Evolutionary conservation across 768 basidiomycete genomes (phyloP).

Genomic region (Boletellus ananas): DNA sequence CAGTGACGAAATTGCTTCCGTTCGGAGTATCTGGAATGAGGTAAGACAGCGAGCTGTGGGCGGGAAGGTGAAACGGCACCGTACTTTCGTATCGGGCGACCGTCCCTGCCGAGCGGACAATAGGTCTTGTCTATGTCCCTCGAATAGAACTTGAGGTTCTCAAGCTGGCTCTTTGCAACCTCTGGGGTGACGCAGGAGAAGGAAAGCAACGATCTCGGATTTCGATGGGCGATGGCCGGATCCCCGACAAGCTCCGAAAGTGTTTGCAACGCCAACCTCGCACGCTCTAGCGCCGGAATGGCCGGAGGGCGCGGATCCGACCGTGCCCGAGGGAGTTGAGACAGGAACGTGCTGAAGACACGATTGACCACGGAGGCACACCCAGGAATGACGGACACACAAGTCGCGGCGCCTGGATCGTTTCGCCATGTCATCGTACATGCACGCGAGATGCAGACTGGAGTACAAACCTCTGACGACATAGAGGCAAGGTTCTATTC

Average conservation of each 20-base stretch:
- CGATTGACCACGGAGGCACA: conserved; percentile 62
- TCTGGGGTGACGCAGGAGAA: conserved; percentile 62
- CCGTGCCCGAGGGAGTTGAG: conserved; percentile 45
- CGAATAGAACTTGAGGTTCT: conserved; percentile 44
- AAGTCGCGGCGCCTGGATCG: conserved; percentile 48
- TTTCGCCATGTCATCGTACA: neutral
- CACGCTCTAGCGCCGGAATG: conserved; percentile 42
- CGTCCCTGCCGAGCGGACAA: conserved; percentile 54
- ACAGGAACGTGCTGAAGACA: conserved; percentile 59
- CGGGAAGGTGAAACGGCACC: conserved; percentile 16
- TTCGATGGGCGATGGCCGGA: conserved; percentile 43
- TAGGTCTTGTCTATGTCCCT: conserved; percentile 46
- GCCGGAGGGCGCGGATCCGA: conserved; percentile 45
- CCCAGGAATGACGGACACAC: conserved; percentile 51
- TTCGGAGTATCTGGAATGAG: conserved; percentile 52
- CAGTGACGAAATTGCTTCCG: conserved; percentile 50
- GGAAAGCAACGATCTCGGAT: conserved; percentile 60
- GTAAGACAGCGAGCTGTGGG: neutral
- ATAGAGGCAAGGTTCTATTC: conserved; percentile 49
- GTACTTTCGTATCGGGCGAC: conserved; percentile 60
- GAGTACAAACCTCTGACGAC: conserved; percentile 53
- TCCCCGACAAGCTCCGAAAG: conserved; percentile 51
- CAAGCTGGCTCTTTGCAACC: conserved; percentile 47
- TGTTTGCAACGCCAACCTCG: conserved; percentile 49
- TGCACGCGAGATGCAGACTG: neutral